These are phyloP conservation scores for Ophiocordyceps sinensis DNA, from an alignment of 2,329 filamentous ascomycete genomes.

Conservation along the genomic window DNA sequence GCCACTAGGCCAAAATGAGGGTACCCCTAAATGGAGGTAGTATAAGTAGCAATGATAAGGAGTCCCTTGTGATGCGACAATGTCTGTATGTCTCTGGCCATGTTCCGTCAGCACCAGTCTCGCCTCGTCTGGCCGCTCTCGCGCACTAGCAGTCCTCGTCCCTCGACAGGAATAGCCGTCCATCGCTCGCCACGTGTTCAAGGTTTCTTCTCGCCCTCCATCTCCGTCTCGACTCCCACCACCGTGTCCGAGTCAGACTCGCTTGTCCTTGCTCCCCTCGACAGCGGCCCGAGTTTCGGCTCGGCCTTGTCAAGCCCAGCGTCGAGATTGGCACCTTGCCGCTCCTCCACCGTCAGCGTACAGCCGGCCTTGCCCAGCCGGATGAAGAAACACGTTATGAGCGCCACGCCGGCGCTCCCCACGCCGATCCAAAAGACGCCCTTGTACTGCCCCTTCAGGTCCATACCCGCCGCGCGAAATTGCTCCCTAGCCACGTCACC, in stretches of 20 bases:
- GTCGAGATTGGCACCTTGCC: neutral
- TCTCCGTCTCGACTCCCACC: neutral
- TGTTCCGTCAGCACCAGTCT: too few relatives aligned
- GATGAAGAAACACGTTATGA: constrained; percentile 23
- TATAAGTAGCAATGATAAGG: too few relatives aligned
- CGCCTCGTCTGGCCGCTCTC: too few relatives aligned
- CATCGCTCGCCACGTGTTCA: neutral
- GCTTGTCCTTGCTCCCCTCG: neutral
- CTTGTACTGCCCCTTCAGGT: constrained; percentile 38
- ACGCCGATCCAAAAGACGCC: constrained; percentile 47
- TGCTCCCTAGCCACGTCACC: constrained; percentile 39
- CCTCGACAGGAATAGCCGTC: too few relatives aligned
- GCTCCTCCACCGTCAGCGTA: constrained; percentile 7
- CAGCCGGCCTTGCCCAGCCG: constrained; percentile 11
- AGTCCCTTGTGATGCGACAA: too few relatives aligned
- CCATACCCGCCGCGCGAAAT: constrained; percentile 23
- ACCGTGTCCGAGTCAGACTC: neutral
- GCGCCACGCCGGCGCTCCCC: constrained; percentile 30
- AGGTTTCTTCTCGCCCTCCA: neutral
- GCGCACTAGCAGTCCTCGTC: too few relatives aligned
- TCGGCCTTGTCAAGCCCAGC: neutral
- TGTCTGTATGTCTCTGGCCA: too few relatives aligned
- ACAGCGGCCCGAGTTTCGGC: neutral
- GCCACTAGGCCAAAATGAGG: too few relatives aligned
- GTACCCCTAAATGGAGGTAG: too few relatives aligned